Base-by-base conservation (phyloP, 805 yeast genomes). In the Sugiyamaella marilandica region DNA sequence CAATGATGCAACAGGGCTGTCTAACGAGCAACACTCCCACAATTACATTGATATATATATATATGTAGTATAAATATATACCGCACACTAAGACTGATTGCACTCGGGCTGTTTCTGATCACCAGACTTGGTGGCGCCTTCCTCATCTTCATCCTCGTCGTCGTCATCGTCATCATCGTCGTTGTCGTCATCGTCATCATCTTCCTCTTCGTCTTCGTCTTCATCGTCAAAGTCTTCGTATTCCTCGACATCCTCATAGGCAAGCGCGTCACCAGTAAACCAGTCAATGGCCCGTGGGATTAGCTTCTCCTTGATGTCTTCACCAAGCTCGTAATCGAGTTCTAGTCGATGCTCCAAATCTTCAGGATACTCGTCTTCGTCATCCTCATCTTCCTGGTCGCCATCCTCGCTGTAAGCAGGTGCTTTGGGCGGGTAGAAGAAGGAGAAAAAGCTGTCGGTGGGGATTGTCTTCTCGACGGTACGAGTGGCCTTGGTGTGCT, bases 211-310 rank as follows among this genome's bases (percentile, higher is more conserved):
- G 2, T 74, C 82, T 10, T 78, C 83, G 2, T 77, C 84, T 2
- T 77, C 84, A 18, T 74, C 81, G 14, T 79, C 87, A 9, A 78
- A 89, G 11, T 79, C 81, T 19, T 75, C 80, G 39, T 73, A 84
- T 14, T 78, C 87, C 33, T 78, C 79, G 56, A 72, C 75, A 47
- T 75, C 81, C 59, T 80, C 85, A 66, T 80, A 87, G 53, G 87
- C 95, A 54, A 92, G 78, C 21, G 99, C 99, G 59, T 89, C 89
- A 46, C 99, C 99, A 9, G 99, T 92, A 70, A 90, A 94, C 98
- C 99, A 94, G 70, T 92, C 98, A 64, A 94, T 80, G 49, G 98
- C 98, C 67, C 97, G 83, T 57, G 98, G 97, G 57, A 94, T 84
- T 67, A 94, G 79, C 70, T 94, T 87, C 70, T 94, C 98, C 76